Base-by-base conservation (phyloP, 2,329 filamentous ascomycete species). In the Hymenoscyphus occultus region DNA sequence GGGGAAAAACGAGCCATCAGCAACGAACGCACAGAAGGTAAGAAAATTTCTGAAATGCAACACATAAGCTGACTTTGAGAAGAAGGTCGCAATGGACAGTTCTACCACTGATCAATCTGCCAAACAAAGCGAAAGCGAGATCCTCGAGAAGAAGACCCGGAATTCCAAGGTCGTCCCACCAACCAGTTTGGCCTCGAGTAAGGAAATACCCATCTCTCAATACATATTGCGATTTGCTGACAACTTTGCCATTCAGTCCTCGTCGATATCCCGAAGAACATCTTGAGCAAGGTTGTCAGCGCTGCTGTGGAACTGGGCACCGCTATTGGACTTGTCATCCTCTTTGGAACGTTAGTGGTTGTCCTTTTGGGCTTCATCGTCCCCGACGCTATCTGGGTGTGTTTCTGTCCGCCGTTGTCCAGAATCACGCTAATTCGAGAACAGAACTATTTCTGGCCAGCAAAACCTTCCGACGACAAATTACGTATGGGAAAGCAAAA, bases 91-190 rank as follows among this genome's bases (percentile, higher is more conserved):
- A 35, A 35, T 9, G 32, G 31, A 57, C n/a, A 32, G 5, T 16
- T 3, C 56, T 13, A 57, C 12, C 32, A 14, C 31, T 7, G 35
- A 16, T 13, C 16, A n/a, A 58, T 35, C 3, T 14, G 13, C 31
- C 32, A n/a, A 39, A 39, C 32, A 58, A 19, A 19, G 9, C 31
- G 7, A 58, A 19, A n/a, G 10, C 32, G 35, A 58, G 31, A 35
- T 31, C 2, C 13, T 12, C 10, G 56, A 35, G 14, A 32, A 58
- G n/a, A 19, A 39, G 56, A 58, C 32, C 14, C 56, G 13, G n/a
- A 10, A 12, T 19, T 58, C 56, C 28, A 35, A 39, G n/a, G 56
- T 39, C n/a, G 56, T 58, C 5, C 56, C 56, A 58, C 56, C 56
- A 4, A 39, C 31, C 14, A 58, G 56, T 22, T 39, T 39, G 32